Evolutionary conservation across 1,284 basidiomycete species (phyloP), one percentile per base, ranked within the genome.

Genomic region (Apiotrichum sp.): DNA sequence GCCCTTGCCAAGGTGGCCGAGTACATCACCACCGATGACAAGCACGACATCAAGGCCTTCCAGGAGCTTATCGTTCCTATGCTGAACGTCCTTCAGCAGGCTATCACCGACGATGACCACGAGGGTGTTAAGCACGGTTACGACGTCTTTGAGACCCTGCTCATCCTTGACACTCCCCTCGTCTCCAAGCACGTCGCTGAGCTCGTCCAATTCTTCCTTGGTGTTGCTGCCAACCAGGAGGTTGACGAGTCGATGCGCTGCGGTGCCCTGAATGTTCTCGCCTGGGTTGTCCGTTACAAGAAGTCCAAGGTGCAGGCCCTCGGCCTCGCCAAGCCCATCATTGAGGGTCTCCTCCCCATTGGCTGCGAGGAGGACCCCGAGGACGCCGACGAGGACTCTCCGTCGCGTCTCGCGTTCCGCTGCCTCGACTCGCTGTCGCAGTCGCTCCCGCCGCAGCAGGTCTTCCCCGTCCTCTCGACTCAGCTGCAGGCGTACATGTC

Each of bases 201-300:
- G 65, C 82, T 98, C 47, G 88, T 90, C 50, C 82, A 89, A 58
- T 97, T 97, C 82, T 86, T 97, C 68, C 82, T 98, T 49, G 81
- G 81, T 56, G 88, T 86, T 56, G 92, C 92, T 60, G 86, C 82
- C 49, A 95, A 96, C 80, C 82, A 82, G 62, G 79, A 81, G 29
- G 86, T 87, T 68, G 89, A 93, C 49, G 79, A 81, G 59, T 89
- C 89, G 50, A 83, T 97, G 59, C 88, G 96, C 60, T 84, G 93
- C 61, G 88, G 96, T 73, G 87, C 89, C 32, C 83, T 98, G 57
- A 98, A 98, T 72, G 89, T 91, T 22, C 83, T 99, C 36, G 89
- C 92, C 70, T 98, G 95, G 95, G 92, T 88, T 48, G 86, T 96
- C 58, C 88, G 89, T 79, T 95, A 95, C 80, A 98, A 98, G 86